These are phyloP conservation scores for Hibiscus mutabilis DNA, from an alignment of 345 rosid species.

Conservation along the genomic window DNA sequence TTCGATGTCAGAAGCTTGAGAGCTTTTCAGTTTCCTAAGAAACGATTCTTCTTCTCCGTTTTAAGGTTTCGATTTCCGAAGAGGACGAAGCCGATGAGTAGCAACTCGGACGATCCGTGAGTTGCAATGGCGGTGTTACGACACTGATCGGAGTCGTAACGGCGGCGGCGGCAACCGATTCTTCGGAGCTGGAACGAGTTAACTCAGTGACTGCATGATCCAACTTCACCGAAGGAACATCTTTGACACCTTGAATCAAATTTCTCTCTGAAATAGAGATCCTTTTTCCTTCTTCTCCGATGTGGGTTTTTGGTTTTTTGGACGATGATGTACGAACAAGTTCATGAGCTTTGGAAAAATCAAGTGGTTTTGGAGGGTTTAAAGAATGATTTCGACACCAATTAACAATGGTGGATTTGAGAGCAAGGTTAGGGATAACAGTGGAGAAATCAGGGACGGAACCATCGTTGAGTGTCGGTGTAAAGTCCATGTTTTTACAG, in stretches of 20 bases:
- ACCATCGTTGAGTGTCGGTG: constrained; percentile 30
- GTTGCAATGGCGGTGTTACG: constrained; percentile 36
- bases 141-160: not conserved
- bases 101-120: constrained; percentile 52
- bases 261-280: not conserved
- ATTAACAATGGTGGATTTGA: constrained; percentile 60
- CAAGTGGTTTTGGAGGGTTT: constrained; percentile 48
- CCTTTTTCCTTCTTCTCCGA: not conserved
- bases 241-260: constrained; percentile 14
- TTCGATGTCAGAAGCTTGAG: constrained; percentile 44
- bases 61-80: constrained; percentile 34
- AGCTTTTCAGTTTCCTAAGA: constrained; percentile 42
- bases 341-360: constrained; percentile 38
- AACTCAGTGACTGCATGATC: constrained; percentile 43
- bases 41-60: constrained; percentile 47
- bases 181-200: constrained; percentile 45
- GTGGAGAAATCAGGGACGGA: constrained; percentile 56
- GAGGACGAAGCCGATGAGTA: constrained; percentile 57
- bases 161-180: constrained; percentile 23
- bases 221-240: constrained; percentile 30
- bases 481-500: constrained; percentile 47
- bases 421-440: constrained; percentile 72
- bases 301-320: not conserved
- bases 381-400: constrained; percentile 48
- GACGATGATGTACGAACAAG: constrained; percentile 35